Evolutionary conservation across 2,329 filamentous ascomycete species (phyloP).

Genomic region (Colletotrichum trifolii): DNA sequence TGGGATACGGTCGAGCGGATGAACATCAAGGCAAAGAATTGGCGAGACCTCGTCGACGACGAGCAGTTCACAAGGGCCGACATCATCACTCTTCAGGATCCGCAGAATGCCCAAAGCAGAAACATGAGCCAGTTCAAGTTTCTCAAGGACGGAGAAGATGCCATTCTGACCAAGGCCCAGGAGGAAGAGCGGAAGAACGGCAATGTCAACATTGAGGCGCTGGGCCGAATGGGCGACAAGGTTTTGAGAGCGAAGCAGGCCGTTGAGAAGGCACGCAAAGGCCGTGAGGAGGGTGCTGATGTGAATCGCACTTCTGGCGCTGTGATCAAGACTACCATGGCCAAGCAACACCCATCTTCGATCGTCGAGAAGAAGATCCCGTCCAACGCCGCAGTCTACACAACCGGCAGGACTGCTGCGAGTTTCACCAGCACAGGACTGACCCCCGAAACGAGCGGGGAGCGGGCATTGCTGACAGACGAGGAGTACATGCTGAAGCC

Average conservation of each 20-base stretch:
- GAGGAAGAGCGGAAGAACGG: constrained; percentile 72
- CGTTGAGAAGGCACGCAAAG: constrained; percentile 87
- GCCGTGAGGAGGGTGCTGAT: constrained; percentile 71
- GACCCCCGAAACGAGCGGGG: constrained; percentile 89
- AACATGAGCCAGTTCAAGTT: constrained; percentile 92
- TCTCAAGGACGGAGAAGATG: constrained; percentile 81
- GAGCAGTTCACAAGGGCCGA: constrained; percentile 88
- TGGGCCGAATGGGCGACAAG: constrained; percentile 83
- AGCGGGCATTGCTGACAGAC: constrained; percentile 86
- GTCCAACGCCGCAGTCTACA: constrained; percentile 90
- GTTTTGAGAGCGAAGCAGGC: constrained; percentile 92
- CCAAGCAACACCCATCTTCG: constrained; percentile 52
- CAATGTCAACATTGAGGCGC: constrained; percentile 80
- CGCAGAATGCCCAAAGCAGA: constrained; percentile 85
- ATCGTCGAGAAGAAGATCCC: constrained; percentile 70
- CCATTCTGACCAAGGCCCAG: constrained; percentile 75
- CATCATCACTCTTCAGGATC: constrained; percentile 96
- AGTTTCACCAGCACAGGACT: constrained; percentile 96
- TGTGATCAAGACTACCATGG: constrained; percentile 49
- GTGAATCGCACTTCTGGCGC: constrained; percentile 64
- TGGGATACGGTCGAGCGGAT: constrained; percentile 95
- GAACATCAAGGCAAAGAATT: constrained; percentile 97
- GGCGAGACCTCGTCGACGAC: constrained; percentile 90
- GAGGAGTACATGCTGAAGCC: constrained; percentile 98
- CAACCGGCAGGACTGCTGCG: constrained; percentile 89